phyloP scores from a whole-genome alignment of 441 rosid species.

The Gossypium davidsonii region DNA sequence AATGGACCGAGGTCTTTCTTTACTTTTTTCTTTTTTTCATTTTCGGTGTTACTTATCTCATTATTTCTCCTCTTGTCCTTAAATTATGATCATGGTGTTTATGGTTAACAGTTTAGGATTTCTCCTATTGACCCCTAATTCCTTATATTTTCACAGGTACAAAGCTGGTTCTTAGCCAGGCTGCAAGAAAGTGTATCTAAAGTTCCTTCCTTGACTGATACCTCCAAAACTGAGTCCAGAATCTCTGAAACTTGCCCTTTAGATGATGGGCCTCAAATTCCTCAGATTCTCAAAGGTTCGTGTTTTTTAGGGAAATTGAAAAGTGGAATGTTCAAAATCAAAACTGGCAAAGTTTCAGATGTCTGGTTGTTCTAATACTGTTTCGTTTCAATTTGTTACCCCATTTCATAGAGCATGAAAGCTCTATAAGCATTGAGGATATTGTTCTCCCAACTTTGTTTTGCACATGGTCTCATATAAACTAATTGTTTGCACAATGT shows the following conservation, averaged over 20 bases:
- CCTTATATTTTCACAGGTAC: slow-evolving; percentile 33
- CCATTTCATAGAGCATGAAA: not conserved
- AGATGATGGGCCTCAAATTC: slow-evolving; percentile 25
- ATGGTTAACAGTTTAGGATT: not conserved
- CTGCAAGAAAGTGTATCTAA: slow-evolving; percentile 23
- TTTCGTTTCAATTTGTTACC: not conserved
- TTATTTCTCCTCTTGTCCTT: not conserved
- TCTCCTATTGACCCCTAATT: not conserved
- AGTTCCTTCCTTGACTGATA: slow-evolving; percentile 29
- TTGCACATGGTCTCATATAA: not conserved
- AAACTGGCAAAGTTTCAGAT: not conserved
- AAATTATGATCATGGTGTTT: not conserved
- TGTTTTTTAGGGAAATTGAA: not conserved
- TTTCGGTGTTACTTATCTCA: not conserved
- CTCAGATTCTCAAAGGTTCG: slow-evolving; percentile 34
- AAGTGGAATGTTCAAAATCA: not conserved
- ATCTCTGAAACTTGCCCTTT: slow-evolving; percentile 23
- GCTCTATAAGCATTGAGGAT: not conserved
- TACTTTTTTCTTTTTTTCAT: slow-evolving; percentile 4
- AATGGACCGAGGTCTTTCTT: slow-evolving; percentile 50
- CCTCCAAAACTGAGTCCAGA: slow-evolving; percentile 24
- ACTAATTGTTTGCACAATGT: not conserved
- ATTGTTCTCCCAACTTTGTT: not conserved
- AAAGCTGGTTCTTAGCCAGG: slow-evolving; percentile 41
- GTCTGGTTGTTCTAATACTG: not conserved